These are phyloP conservation scores for Penicillium robsamsonii DNA, from an alignment of 495 filamentous ascomycete species.

Conservation along the genomic window DNA sequence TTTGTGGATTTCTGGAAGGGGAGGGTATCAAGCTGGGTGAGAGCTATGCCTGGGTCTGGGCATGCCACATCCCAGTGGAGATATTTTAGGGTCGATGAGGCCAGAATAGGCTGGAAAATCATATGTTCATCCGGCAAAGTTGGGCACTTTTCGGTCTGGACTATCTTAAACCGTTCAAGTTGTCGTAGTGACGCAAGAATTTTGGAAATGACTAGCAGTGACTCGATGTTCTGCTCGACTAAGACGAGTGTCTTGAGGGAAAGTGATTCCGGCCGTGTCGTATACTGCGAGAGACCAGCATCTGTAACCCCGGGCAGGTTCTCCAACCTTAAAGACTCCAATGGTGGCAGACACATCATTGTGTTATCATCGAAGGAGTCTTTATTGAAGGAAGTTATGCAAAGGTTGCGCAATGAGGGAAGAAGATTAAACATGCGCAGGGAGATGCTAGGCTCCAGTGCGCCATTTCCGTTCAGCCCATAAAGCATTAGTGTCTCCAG, in stretches of 20 bases:
- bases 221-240: constrained; percentile 63
- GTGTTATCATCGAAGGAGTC: constrained; percentile 71
- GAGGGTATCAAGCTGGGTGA: constrained; percentile 39
- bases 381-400: constrained; percentile 69
- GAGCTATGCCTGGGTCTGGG: constrained; percentile 40
- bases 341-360: constrained; percentile 64
- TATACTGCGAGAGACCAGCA: constrained; percentile 70
- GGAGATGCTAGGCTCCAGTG: constrained; percentile 63
- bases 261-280: constrained; percentile 54
- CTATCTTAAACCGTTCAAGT: constrained; percentile 65
- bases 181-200: constrained; percentile 65
- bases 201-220: constrained; percentile 68
- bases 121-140: constrained; percentile 56
- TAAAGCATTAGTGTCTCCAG: constrained; percentile 76
- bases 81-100: constrained; percentile 61
- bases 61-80: constrained; percentile 81
- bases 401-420: constrained; percentile 68
- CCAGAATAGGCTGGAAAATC: constrained; percentile 67
- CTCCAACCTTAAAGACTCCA: constrained; percentile 73
- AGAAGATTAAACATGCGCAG: constrained; percentile 65
- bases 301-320: constrained; percentile 76
- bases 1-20: constrained; percentile 40
- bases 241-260: constrained; percentile 60
- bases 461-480: constrained; percentile 55
- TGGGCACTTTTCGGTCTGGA: constrained; percentile 61